Evolutionary conservation across 176 grass and related monocot genomes (phyloP), one percentile per base, ranked within the genome.

Genomic region (Tuctoria greenei): DNA sequence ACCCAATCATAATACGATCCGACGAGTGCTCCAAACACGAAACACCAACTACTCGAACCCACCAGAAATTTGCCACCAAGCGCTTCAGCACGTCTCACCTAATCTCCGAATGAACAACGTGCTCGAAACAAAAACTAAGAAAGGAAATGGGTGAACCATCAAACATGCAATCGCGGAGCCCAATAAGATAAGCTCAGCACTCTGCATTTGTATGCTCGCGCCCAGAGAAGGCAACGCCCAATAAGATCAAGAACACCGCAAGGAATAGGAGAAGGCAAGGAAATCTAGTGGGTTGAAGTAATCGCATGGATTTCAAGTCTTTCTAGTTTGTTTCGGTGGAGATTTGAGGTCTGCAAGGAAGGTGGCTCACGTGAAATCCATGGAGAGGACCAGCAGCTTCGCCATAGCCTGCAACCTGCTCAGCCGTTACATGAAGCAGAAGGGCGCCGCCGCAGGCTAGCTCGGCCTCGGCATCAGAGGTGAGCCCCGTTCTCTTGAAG

Each of bases 341-440:
- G 81, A 80, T 80, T 88, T 73, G 69, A 58, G 54, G 40, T 50
- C 25, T 59, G 57, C 37, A n/a, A n/a, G 70, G 71, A 82, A 72
- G 84, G 85, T 83, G 78, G 81, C 76, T 73, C 16, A 75, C 0
- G 82, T 61, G 47, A 91, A 84, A 74, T 68, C 79, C 34, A 73
- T 76, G 74, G 85, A 94, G 72, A 91, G 61, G 69, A 59, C 75
- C 28, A 85, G 47, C 67, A 96, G 68, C 80, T 92, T 96, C 71
- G 89, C 87, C 56, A 80, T 92, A 72, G 70, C 89, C 27, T 96
- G 93, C 86, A 92, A 43, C 58, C 71, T 96, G 10, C 74, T 96
- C 46, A 96, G 93, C 54, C 87, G 86, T 60, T 96, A 92, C 81
- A 84, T 96, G 75, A 92, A 78, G 85, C 80, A 96, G 84, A 96